Base-by-base conservation (phyloP, 73 alveolate species). In the Symbiodinium natans region DNA sequence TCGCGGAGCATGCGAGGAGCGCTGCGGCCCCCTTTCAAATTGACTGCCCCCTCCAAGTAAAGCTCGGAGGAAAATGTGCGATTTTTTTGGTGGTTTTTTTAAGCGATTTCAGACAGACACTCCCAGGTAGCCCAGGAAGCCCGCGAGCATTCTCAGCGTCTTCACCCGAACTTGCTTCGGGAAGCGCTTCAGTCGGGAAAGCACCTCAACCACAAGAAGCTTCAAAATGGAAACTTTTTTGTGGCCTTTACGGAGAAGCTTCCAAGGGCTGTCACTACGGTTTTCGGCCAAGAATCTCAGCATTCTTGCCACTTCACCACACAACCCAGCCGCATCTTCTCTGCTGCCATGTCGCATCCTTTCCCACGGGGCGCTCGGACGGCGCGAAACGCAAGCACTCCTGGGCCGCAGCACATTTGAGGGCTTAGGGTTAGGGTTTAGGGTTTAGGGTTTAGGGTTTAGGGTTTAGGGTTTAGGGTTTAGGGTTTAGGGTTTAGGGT, bases 101-200 rank as follows among this genome's bases (percentile, higher is more conserved):
- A 63, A 63, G 7, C 77, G 34, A 63, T 63, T 63, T 63, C 77
- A 63, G 77, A 63, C 77, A 27, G 77, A 63, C 38, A 63, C 77
- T 63, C 77, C 77, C 77, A 63, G 77, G 83, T 90, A 85, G 88
- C 97, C 97, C 33, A 90, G 77, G 41, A 90, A 90, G 83, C 88
- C 77, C 36, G 97, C 97, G 27, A 90, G 97, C 97, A 90, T 48
- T 90, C 54, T 90, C 97, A 90, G 34, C 21, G 97, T 90, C 83
- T 90, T 90, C 87, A 90, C 77, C 46, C 97, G 48, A 9, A 90
- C 97, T 17, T 90, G 97, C 46, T 90, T 90, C 40, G 97, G 97
- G 87, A 90, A 90, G 48, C 97, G 87, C 97, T 90, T 90, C 97
- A 90, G 52, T n/a, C 97, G 97, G 41, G 77, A 41, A 87, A 90